Conservation (phyloP, 2,329 filamentous ascomycete species). For the Coniella lustricola region DNA sequence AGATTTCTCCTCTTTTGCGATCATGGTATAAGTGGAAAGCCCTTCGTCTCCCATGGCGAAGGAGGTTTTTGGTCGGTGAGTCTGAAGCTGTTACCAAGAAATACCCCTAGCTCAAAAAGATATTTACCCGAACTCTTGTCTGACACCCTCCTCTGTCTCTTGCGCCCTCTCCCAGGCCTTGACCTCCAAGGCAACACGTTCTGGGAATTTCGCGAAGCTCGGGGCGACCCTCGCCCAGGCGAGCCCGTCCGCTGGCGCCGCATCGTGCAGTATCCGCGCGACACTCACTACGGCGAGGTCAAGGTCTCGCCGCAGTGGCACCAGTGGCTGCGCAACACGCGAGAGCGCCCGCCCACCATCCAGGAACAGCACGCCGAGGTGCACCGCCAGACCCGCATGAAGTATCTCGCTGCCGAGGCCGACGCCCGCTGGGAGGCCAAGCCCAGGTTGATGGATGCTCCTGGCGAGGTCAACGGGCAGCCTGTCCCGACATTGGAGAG, state of each 20-base stretch:
- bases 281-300: constrained; percentile 48
- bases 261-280: constrained; percentile 53
- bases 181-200: constrained; percentile 62
- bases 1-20: constrained; percentile 30
- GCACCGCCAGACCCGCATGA: constrained; percentile 44
- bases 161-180: constrained; percentile 37
- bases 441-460: constrained; percentile 39
- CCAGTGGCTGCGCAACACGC: constrained; percentile 60
- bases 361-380: constrained; percentile 50
- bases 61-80: constrained; percentile 54
- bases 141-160: neutral
- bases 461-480: constrained; percentile 23
- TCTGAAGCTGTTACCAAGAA: constrained; percentile 7
- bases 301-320: constrained; percentile 57
- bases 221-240: constrained; percentile 26
- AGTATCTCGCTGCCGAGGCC: constrained; percentile 50
- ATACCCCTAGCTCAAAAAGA: neutral
- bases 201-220: constrained; percentile 57
- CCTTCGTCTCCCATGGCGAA: constrained; percentile 57
- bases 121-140: too few species aligned
- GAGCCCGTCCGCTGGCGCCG: constrained; percentile 45
- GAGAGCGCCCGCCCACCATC: constrained; percentile 46
- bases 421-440: constrained; percentile 59
- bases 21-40: constrained; percentile 58
- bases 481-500: constrained; percentile 23